Evolutionary conservation across 345 rosid genomes (phyloP).

Genomic region (Durio zibethinus): DNA sequence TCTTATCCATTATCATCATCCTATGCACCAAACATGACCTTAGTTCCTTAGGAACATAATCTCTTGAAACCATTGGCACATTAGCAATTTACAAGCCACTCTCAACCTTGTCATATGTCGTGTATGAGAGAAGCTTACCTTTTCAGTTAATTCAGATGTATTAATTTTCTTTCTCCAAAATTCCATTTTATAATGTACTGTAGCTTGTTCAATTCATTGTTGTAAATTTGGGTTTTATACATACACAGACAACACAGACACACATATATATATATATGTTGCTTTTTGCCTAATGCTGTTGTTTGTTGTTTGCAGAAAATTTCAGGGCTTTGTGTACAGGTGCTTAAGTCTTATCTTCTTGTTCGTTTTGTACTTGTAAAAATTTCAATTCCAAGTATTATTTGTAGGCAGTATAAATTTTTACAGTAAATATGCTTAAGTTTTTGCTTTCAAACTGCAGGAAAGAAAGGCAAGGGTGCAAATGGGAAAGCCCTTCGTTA

Average conservation of each 20-base stretch:
- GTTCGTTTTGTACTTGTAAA: not conserved
- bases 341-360: constrained; percentile 27
- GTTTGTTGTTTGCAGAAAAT: constrained; percentile 63
- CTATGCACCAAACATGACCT: too few relatives aligned
- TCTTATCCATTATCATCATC: too few relatives aligned
- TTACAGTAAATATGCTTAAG: not conserved
- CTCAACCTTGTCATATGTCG: not conserved
- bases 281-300: constrained; percentile 20
- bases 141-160: not conserved
- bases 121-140: not conserved
- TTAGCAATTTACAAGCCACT: not conserved
- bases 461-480: constrained; percentile 61
- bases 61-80: not conserved
- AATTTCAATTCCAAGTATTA: not conserved
- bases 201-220: not conserved
- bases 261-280: not conserved
- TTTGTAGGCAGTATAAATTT: not conserved
- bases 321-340: constrained; percentile 98
- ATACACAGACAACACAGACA: too few relatives aligned
- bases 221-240: not conserved
- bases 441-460: constrained; percentile 29
- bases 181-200: not conserved
- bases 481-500: constrained; percentile 65
- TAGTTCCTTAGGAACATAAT: not conserved
- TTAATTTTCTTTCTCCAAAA: not conserved